phyloP scores from a whole-genome alignment of 805 yeast species.

The Hanseniaspora singularis region DNA sequence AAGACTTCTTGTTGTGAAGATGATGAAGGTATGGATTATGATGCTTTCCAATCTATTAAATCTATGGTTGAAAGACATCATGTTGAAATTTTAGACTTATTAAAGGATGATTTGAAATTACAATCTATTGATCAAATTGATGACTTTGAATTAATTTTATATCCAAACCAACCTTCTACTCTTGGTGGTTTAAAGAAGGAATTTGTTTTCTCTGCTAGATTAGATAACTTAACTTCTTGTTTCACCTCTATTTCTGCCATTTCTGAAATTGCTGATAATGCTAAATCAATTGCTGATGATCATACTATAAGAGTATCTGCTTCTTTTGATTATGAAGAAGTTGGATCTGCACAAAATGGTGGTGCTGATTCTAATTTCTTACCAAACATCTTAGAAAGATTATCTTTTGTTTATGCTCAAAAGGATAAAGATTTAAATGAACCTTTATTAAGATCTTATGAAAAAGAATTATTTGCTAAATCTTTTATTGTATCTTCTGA shows the following conservation, averaged over 20 bases:
- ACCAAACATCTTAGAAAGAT: conserved; percentile 62
- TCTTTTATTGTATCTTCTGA: conserved; percentile 87
- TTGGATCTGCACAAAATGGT: conserved; percentile 87
- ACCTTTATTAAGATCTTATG: conserved; percentile 28
- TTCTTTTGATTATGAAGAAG: conserved; percentile 89
- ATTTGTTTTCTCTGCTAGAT: conserved; percentile 80
- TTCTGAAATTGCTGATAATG: conserved; percentile 37
- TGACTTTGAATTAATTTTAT: conserved; percentile 79
- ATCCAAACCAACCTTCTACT: conserved; percentile 70
- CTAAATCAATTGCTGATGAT: conserved; percentile 32
- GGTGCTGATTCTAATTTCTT: conserved; percentile 92
- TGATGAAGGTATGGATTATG: conserved; percentile 36
- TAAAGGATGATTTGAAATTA: conserved; percentile 55
- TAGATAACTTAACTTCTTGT: conserved; percentile 84
- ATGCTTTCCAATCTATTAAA: conserved; percentile 53
- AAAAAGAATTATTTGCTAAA: conserved; percentile 50
- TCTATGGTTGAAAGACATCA: conserved; percentile 65
- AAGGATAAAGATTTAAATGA: conserved; percentile 25
- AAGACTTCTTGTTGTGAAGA: conserved; percentile 36
- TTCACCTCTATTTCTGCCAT: conserved; percentile 67
- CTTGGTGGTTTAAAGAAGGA: conserved; percentile 86
- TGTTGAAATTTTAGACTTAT: conserved; percentile 49
- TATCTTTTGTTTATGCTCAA: conserved; percentile 39
- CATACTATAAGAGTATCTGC: conserved; percentile 61
- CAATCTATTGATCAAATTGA: conserved; percentile 45